A percentile compares a stretch with the other conserved stretches of the same genome.
phyloP scores from a whole-genome alignment of 306 rosid species.

The Glycine tomentella region DNA sequence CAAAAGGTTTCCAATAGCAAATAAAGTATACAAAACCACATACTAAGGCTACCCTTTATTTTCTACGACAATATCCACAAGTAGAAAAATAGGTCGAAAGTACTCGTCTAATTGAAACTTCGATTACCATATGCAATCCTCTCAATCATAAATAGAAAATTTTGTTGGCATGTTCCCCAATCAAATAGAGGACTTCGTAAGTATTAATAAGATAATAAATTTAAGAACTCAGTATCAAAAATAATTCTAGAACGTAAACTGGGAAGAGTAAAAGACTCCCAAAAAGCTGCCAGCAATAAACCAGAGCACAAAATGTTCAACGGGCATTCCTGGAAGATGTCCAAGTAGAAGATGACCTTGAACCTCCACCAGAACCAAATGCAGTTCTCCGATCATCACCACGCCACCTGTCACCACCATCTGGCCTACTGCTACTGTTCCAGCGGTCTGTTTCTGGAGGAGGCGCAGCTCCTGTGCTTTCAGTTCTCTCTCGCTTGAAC shows the following conservation, averaged over 20 bases:
- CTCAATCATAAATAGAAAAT: slow-evolving; percentile 41
- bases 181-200: slow-evolving; percentile 18
- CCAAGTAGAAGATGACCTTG: slow-evolving; percentile 70
- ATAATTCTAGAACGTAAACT: slow-evolving; percentile 43
- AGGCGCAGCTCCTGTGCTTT: slow-evolving; percentile 52
- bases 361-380: slow-evolving; percentile 60
- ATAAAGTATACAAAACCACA: not conserved
- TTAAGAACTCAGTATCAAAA: slow-evolving; percentile 44
- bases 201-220: slow-evolving; percentile 45
- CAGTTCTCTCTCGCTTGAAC: slow-evolving; percentile 61
- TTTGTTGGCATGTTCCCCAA: slow-evolving; percentile 45
- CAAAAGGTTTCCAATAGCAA: not conserved
- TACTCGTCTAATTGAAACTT: slow-evolving; percentile 24
- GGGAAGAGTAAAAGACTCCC: slow-evolving; percentile 31
- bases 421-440: slow-evolving; percentile 53
- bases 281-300: slow-evolving; percentile 42
- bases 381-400: slow-evolving; percentile 62
- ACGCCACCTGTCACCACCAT: slow-evolving; percentile 82
- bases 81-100: not conserved
- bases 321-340: slow-evolving; percentile 74
- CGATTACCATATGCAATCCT: slow-evolving; percentile 42
- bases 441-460: slow-evolving; percentile 73
- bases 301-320: slow-evolving; percentile 40
- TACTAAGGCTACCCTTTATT: not conserved
- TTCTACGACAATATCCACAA: not conserved